Evolutionary conservation across 345 rosid species (phyloP).

Genomic region (Eutrema japonicum): DNA sequence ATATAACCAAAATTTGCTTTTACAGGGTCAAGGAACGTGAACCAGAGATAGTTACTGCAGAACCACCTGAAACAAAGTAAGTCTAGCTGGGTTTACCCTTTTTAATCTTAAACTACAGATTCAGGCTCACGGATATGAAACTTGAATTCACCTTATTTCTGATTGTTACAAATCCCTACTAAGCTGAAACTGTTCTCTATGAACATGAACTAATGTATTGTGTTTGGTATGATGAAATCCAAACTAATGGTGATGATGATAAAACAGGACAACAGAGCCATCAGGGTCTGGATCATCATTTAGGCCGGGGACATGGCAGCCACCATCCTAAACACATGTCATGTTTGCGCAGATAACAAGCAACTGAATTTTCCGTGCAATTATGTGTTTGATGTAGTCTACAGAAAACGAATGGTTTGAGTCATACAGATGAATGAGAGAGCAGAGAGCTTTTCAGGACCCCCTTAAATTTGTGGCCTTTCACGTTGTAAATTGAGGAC

Average conservation of each 20-base stretch:
- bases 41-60: conserved; percentile 31
- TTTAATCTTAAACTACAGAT: neutral
- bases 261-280: conserved; percentile 72
- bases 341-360: neutral
- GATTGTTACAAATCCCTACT: neutral
- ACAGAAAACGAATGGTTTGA: conserved; percentile 15
- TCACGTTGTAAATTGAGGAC: conserved; percentile 27
- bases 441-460: conserved; percentile 19
- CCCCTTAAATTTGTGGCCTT: conserved; percentile 28
- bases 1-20: conserved; percentile 16
- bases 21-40: conserved; percentile 39
- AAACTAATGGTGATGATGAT: conserved; percentile 14
- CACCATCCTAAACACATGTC: conserved; percentile 61
- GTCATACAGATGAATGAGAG: conserved; percentile 20
- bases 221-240: conserved; percentile 4
- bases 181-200: neutral
- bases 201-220: conserved; percentile 1
- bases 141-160: neutral
- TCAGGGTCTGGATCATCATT: conserved; percentile 83
- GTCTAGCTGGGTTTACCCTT: conserved; percentile 6
- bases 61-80: conserved; percentile 39
- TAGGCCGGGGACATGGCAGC: conserved; percentile 96
- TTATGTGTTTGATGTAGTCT: conserved; percentile 33
- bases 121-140: neutral
- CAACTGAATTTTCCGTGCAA: neutral